A percentile compares a stretch with the other conserved stretches of the same genome.
phyloP scores from a whole-genome alignment of 2,329 filamentous ascomycete genomes.

The Cucurbitaria berberidis region DNA sequence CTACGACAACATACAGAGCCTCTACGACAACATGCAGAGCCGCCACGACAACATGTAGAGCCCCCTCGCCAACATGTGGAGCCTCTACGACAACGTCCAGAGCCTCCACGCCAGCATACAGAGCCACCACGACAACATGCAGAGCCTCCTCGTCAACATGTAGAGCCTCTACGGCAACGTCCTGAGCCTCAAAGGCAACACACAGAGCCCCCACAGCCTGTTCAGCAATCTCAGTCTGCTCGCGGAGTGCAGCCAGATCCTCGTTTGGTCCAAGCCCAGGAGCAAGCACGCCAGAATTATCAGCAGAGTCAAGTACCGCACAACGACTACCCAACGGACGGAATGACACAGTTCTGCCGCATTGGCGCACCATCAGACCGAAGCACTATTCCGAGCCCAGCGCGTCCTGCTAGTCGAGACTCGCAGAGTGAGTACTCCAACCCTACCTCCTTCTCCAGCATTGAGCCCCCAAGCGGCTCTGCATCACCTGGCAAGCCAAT shows the following conservation, averaged over 20 bases:
- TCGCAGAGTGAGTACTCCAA: constrained; percentile 91
- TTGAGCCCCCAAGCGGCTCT: constrained; percentile 77
- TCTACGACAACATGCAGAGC: constrained; percentile 5
- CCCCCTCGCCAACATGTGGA: background rate
- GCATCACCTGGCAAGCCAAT: constrained; percentile 72
- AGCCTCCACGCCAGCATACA: background rate
- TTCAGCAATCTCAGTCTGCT: constrained; percentile 13
- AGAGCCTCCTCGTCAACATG: background rate
- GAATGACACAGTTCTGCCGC: constrained; percentile 96
- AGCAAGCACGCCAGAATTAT: constrained; percentile 47
- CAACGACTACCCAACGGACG: constrained; percentile 91
- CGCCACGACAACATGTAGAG: constrained; percentile 2
- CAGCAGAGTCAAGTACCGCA: constrained; percentile 73
- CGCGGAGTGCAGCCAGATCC: constrained; percentile 43
- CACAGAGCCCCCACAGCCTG: constrained; percentile 7
- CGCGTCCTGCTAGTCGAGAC: constrained; percentile 81
- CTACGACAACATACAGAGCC: background rate
- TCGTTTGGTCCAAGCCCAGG: constrained; percentile 44
- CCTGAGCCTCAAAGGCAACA: background rate
- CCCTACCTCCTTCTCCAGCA: constrained; percentile 85
- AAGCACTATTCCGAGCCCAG: constrained; percentile 71
- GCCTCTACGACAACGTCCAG: background rate
- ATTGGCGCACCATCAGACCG: constrained; percentile 73
- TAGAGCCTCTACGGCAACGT: background rate
- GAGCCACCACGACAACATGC: constrained; percentile 8